Evolutionary conservation across 2,329 filamentous ascomycete genomes (phyloP).

Genomic region (Sporothrix brunneoviolacea): DNA sequence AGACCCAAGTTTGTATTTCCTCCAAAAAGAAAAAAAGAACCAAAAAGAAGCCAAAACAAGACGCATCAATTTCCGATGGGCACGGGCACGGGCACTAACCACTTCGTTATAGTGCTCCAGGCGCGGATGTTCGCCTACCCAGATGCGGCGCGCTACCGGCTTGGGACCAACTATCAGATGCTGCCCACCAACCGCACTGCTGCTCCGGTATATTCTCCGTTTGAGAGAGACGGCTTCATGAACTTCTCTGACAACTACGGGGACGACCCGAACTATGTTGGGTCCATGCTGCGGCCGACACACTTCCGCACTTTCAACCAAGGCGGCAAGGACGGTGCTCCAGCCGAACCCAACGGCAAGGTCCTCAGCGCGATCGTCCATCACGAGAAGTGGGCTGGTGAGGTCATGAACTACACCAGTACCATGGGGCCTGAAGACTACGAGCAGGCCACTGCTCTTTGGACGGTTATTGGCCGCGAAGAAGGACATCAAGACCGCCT

Average conservation of each 20-base stretch:
- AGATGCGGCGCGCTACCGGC: conserved; percentile 49
- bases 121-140: conserved; percentile 49
- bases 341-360: no score
- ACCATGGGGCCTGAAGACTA: conserved; percentile 11
- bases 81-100: no score
- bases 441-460: conserved; percentile 13
- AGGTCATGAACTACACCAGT: conserved; percentile 8
- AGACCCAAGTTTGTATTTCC: conserved; percentile 32
- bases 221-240: conserved; percentile 34
- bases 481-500: conserved; percentile 28
- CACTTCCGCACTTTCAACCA: background rate
- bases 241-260: conserved; percentile 39
- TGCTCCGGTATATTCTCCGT: conserved; percentile 27
- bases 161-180: conserved; percentile 53
- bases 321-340: background rate
- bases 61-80: background rate
- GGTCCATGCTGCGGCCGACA: conserved; percentile 7
- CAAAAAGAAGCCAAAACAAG: no score
- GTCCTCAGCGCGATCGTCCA: no score
- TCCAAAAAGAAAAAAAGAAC: no score
- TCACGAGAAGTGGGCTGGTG: conserved; percentile 16
- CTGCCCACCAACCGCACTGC: conserved; percentile 45
- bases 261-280: conserved; percentile 35
- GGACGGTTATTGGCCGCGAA: conserved; percentile 24
- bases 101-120: conserved; percentile 37